phyloP scores from a whole-genome alignment of 306 rosid genomes.

The Vigna radiata region DNA sequence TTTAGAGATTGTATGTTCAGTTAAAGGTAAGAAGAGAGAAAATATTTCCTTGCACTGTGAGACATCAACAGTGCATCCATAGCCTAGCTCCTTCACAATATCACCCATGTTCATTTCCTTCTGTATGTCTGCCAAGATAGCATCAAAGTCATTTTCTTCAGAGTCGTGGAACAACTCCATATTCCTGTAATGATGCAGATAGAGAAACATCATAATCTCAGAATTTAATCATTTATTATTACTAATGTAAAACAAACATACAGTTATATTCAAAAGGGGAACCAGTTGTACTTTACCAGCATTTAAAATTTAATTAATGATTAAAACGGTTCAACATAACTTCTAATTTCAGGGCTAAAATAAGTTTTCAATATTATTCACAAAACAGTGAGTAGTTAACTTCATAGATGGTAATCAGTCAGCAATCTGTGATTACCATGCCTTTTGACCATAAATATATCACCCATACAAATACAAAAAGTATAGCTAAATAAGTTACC shows the following conservation, averaged over 20 bases:
- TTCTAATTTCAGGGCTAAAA: conserved; percentile 17
- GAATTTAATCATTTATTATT: conserved; percentile 21
- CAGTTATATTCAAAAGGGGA: conserved; percentile 14
- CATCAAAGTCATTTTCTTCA: conserved; percentile 85
- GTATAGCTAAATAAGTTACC: conserved; percentile 33
- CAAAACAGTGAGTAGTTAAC: conserved; percentile 10
- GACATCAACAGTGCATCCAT: conserved; percentile 87
- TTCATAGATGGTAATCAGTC: conserved; percentile 24
- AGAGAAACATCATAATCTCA: conserved; percentile 26
- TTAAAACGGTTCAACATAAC: conserved; percentile 23
- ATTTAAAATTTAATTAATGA: conserved; percentile 13
- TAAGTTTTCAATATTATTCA: conserved; percentile 5
- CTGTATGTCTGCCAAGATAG: conserved; percentile 95
- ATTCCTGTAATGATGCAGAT: conserved; percentile 59
- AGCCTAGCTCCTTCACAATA: conserved; percentile 95
- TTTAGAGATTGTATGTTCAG: conserved; percentile 75
- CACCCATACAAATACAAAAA: conserved; percentile 34
- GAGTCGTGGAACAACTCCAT: conserved; percentile 65
- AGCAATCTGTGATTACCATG: conserved; percentile 6
- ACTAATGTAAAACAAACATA: conserved; percentile 19
- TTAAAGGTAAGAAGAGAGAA: conserved; percentile 88
- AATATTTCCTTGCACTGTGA: conserved; percentile 88
- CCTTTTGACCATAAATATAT: conserved; percentile 13
- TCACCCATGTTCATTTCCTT: conserved; percentile 98
- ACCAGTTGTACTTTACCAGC: conserved; percentile 9